Evolutionary conservation across 78 protist species (phyloP), one percentile per base, ranked within the genome.

Genomic region (slime mould (Dictyostelium discoideum)): DNA sequence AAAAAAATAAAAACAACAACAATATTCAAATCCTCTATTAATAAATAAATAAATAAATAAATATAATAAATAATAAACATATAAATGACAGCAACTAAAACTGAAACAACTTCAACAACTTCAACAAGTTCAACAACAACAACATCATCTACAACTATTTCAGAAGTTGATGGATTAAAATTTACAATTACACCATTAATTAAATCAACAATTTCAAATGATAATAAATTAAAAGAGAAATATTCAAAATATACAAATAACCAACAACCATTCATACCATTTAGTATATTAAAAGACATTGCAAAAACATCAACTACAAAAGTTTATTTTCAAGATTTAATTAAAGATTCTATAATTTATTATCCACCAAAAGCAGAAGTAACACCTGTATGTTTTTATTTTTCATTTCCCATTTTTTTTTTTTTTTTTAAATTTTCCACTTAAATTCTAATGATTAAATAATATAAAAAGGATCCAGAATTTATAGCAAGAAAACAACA

Each of bases 251-350:
- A 44, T 46, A 3, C 13, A 79, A 79, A 9, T 32, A 20, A 3
- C 0, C n/a, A 79, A 42, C 65, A 44, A 81, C 67, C 39, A 48
- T 84, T 13, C 10, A 84, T 84, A 24, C 54, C 87, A 29, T 84
- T 50, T 63, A 42, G 26, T 39, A 46, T 5, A 2, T 22, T 84
- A 8, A 63, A 60, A 20, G 87, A 84, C 2, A 84, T 82, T 14
- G 67, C 87, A 5, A 84, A 63, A 29, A 29, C 22, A 6, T 13
- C 54, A 81, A 42, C 57, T 5, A 81, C 24, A 5, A 42, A 60
- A 5, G 69, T 84, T 20, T 90, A 80, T 44, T 42, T 90, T 65
- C 95, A 90, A 82, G 95, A 90, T 90, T 32, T 90, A 67, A 29
- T 90, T 29, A 80, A 82, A 82, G 95, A 86, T 65, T 29, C 95